Evolutionary conservation across 2,329 filamentous ascomycete species (phyloP).

Genomic region (Fusarium concolor): DNA sequence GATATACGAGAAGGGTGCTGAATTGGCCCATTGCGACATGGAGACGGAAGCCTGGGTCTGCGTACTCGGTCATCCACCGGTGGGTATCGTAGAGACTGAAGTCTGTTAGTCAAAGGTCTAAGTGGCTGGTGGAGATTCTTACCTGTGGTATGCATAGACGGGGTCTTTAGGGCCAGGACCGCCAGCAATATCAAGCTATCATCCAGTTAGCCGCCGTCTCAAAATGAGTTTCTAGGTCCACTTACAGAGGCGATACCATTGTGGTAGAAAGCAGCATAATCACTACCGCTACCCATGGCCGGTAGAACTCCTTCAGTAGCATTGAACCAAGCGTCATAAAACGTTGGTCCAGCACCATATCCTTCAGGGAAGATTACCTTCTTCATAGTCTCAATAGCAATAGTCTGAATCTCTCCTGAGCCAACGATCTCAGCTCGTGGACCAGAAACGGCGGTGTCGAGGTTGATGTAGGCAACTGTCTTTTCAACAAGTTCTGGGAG

Average conservation of each 20-base stretch:
- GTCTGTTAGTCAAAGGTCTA: not conserved
- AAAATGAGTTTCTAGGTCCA: fast-evolving
- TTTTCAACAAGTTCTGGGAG: conserved; percentile 24
- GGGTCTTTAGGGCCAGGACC: conserved; percentile 30
- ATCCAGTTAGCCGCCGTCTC: fast-evolving
- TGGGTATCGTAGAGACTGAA: conserved; percentile 48
- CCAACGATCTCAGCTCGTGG: conserved; percentile 52
- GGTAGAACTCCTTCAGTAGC: conserved; percentile 30
- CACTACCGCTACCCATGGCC: conserved; percentile 30
- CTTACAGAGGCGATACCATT: conserved; percentile 33
- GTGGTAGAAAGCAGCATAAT: conserved; percentile 35
- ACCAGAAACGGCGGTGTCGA: conserved; percentile 61
- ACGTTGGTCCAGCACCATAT: conserved; percentile 19
- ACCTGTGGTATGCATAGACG: conserved; percentile 26
- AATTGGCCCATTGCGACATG: conserved; percentile 62
- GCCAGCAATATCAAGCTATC: conserved; percentile 29
- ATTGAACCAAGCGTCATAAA: conserved; percentile 39
- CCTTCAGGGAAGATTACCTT: conserved; percentile 36
- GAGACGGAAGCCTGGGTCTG: conserved; percentile 61
- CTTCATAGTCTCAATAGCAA: conserved; percentile 41
- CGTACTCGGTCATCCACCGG: conserved; percentile 64
- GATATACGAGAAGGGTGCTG: conserved; percentile 25
- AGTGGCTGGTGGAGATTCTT: not conserved
- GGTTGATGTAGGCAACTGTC: conserved; percentile 58
- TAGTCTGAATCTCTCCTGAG: conserved; percentile 35